Percentiles rank a stretch among this genome's conserved stretches.
Evolutionary conservation across 257 asterid genomes (phyloP).

Genomic region (Thymus quinquecostatus): DNA sequence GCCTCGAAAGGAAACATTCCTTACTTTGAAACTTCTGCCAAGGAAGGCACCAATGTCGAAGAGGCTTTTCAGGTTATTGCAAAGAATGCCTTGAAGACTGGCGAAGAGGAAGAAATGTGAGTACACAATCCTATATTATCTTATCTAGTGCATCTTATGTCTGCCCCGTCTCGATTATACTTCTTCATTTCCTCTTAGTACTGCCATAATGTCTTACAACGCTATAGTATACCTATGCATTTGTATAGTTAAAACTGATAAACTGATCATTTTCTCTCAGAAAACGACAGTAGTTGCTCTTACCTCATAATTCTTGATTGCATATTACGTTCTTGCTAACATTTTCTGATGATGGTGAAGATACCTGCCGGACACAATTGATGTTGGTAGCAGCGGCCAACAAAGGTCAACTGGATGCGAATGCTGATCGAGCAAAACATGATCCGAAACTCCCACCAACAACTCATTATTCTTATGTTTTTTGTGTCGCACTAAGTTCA

Average conservation of each 20-base stretch:
- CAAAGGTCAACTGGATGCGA: slow-evolving; percentile 67
- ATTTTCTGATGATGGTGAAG: slow-evolving; percentile 36
- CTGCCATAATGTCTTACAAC: not conserved
- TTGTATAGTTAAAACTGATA: not conserved
- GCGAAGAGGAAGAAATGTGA: slow-evolving; percentile 97
- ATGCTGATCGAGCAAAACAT: slow-evolving; percentile 38
- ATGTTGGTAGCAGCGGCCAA: slow-evolving; percentile 56
- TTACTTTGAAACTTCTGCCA: slow-evolving; percentile 98
- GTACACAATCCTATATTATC: slow-evolving; percentile 33
- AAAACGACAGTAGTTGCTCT: not conserved
- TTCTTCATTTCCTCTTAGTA: slow-evolving; percentile 4
- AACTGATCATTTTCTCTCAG: not conserved
- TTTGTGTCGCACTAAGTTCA: slow-evolving; percentile 15
- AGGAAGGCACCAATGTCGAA: slow-evolving; percentile 93
- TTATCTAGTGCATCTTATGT: not conserved
- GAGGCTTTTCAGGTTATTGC: slow-evolving; percentile 98
- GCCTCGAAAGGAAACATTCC: slow-evolving; percentile 97
- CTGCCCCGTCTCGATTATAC: not conserved
- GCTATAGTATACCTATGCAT: not conserved
- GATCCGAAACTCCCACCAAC: slow-evolving; percentile 1
- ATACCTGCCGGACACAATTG: slow-evolving; percentile 64
- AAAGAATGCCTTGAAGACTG: slow-evolving; percentile 89
- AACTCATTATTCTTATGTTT: slow-evolving; percentile 26
- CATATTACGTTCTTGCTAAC: slow-evolving; percentile 18
- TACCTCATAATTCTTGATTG: slow-evolving; percentile 15